Conservation (phyloP, 192 early-diverging fungal genomes). For the Coemansia sp. region DNA sequence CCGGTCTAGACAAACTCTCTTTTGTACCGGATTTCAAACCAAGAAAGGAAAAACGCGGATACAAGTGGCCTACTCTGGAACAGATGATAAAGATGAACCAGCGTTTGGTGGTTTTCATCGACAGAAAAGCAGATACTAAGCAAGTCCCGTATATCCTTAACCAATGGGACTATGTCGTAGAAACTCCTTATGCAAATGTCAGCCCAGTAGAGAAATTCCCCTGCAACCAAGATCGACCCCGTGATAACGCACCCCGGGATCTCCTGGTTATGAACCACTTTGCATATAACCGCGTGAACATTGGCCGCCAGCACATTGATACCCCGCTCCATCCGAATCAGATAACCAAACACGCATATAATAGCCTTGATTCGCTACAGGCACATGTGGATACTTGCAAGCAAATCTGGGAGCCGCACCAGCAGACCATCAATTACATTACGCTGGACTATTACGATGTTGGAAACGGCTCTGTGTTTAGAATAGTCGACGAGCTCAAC, state of each 20-base stretch:
- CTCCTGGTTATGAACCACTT: slow-evolving; percentile 50
- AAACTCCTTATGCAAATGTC: slow-evolving; percentile 40
- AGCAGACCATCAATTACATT: slow-evolving; percentile 38
- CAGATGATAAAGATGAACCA: slow-evolving; percentile 61
- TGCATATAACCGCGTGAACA: slow-evolving; percentile 26
- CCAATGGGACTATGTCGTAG: slow-evolving; percentile 46
- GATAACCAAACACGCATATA: slow-evolving; percentile 27
- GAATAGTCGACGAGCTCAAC: slow-evolving; percentile 32
- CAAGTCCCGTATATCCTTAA: slow-evolving; percentile 49
- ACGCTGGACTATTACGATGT: slow-evolving; percentile 48
- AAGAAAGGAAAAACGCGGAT: slow-evolving; percentile 5
- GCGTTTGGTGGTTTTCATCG: slow-evolving; percentile 64
- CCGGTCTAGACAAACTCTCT: slow-evolving; percentile 48
- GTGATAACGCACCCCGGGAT: slow-evolving; percentile 23
- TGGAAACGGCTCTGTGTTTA: slow-evolving; percentile 22
- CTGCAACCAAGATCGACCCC: slow-evolving; percentile 41
- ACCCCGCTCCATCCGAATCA: slow-evolving; percentile 15
- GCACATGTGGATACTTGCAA: slow-evolving; percentile 27
- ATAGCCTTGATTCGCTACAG: slow-evolving; percentile 19
- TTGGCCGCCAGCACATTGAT: slow-evolving; percentile 30
- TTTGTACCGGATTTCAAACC: slow-evolving; percentile 46
- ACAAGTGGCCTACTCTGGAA: slow-evolving; percentile 66
- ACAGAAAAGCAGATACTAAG: slow-evolving; percentile 57
- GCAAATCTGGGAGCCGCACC: slow-evolving; percentile 16
- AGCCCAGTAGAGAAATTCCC: slow-evolving; percentile 28